Base-by-base conservation (phyloP, 352 stramenopile genomes). In the Globisporangium mamillatum region DNA sequence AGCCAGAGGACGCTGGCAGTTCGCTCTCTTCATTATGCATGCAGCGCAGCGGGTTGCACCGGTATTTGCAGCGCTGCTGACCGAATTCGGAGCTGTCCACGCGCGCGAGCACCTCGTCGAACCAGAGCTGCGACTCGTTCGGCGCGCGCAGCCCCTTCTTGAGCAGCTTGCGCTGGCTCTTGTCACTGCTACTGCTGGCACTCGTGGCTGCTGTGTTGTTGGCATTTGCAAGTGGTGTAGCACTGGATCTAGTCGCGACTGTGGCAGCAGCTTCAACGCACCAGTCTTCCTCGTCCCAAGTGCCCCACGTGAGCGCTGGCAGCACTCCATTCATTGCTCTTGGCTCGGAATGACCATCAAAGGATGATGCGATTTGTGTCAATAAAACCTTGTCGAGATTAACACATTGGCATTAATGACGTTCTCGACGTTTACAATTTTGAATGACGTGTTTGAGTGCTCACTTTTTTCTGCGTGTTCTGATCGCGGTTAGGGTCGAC, bases 281-380 rank as follows among this genome's bases (percentile, higher is more conserved):
- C 68, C 71, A 82, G 73, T 24, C 70, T 58, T 41, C 66, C 53
- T 74, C 75, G 70, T 91, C 85, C 86, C 86, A 93, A 7, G 82
- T 92, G 60, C 86, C 84, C 86, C 86, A 93, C 34, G 86, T 93
- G 63, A 88, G 71, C 20, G 68, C 62, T n/a, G 86, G 67, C 60
- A 93, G 72, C 54, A 93, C 75, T 50, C 80, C 81, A 75, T 93
- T 93, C 86, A 93, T 93, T 46, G 56, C 32, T 32, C 27, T 50
- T 44, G 27, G 5, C 16, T n/a, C 4, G 10, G 38, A 38, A 2
- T 38, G 32, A 38, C 32, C 8, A 38, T 32, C 29, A 32, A 32
- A 32, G 29, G 29, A 32, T 32, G 29, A 32, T 8, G 29, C 29
- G 29, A 32, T 32, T 32, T 32, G 4, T 32, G 29, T 44, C 36